Base-by-base conservation (phyloP, 805 yeast species). In the Wickerhamiella sergipiensis region DNA sequence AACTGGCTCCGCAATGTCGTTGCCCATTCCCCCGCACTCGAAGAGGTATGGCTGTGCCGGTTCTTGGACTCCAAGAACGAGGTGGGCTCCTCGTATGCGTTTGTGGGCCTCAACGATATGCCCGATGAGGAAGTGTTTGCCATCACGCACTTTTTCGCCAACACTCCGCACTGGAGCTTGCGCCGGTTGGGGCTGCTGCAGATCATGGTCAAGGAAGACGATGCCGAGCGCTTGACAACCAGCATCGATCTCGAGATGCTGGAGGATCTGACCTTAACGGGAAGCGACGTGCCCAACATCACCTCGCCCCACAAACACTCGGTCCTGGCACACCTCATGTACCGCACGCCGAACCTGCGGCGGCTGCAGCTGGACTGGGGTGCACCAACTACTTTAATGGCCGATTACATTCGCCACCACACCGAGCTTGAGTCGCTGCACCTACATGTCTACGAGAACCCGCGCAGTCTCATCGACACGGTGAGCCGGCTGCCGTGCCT, bases 41-140 rank as follows among this genome's bases (percentile, higher is more conserved):
- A 55, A 49, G 56, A 57, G 13, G 26, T 62, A 6, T 48, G 51
- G 46, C 53, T 62, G 13, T 51, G 57, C 19, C 53, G 62, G 31
- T 56, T 50, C 24, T 49, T 61, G 17, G 56, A 56, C 47, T 45
- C 49, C 13, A 55, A 59, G 49, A 48, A 45, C 12, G 57, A 56
- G 38, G 58, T 60, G 3, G 65, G 65, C 22, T 61, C 64, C 17
- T 55, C 64, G 43, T 62, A 57, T 44, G 56, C 61, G 13, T 62
- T 62, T 52, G 58, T 56, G 15, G 62, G 59, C 2, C 45, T 50
- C 29, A 10, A 42, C 17, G 47, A 33, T 31, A 33, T 43, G n/a
- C 52, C 43, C 10, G 33, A 21, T 42, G 52, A 51, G 9, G 40
- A 43, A 5, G 50, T 55, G n/a, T 19, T 51, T 7, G 55, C 56